Evolutionary conservation across 805 yeast species (phyloP), one percentile per base, ranked within the genome.

Genomic region (Saccharomycopsis sp.): DNA sequence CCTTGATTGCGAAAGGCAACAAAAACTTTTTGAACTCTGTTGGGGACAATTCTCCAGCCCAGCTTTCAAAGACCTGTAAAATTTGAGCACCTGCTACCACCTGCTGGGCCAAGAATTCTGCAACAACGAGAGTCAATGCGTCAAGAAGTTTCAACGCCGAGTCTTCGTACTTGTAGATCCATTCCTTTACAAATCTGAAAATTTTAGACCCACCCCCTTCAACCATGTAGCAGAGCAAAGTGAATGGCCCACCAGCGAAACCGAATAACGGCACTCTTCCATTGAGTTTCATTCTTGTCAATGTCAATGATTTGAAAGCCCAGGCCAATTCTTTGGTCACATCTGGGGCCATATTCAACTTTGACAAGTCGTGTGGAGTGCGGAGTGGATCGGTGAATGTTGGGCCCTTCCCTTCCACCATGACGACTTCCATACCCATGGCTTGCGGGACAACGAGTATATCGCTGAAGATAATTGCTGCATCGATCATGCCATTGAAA

Each of bases 211-310:
- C 95, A 51, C 94, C 95, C 39, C 98, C 98, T 63, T 92, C 98
- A 46, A 87, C 77, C 96, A 92, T 92, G 64, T 92, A 92, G 27
- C 88, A 95, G 65, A 92, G 69, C 46, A 92, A 65, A 9, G 98
- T 92, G 96, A 96, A 92, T 42, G 98, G 98, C 6, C 95, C 96
- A 41, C 98, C 98, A 51, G 87, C 83, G 63, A 92, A 92, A 3
- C 98, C 98, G 38, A 92, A 69, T 48, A 92, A 66, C 21, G 98
- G 98, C 9, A 88, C 96, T 54, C 94, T 73, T 38, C 98, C 98
- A 31, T 77, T 63, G 46, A 92, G 71, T 55, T 83, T 85, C 49
- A 68, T 68, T 61, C 98, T 73, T n/a, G 98, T 92, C 49, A 84
- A 62, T 3, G 94, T 81, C 51, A 92, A 83, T n/a, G 96, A 82